Evolutionary conservation across 2,329 filamentous ascomycete genomes (phyloP).

Genomic region (Fusarium torulosum): DNA sequence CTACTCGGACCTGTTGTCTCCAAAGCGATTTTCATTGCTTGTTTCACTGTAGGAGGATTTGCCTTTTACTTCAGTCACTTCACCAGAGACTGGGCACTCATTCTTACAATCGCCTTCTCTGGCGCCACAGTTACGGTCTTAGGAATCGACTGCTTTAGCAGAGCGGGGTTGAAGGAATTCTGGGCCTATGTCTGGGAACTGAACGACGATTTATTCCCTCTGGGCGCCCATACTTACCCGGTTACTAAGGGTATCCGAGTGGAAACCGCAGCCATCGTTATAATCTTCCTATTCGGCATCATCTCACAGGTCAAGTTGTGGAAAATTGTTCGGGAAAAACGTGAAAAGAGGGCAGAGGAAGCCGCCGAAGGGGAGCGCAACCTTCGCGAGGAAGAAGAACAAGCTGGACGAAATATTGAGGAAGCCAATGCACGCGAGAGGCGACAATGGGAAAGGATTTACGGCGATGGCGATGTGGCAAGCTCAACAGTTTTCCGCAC

Average conservation of each 20-base stretch:
- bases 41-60: slow-evolving; percentile 76
- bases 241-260: slow-evolving; percentile 88
- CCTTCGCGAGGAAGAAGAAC: slow-evolving; percentile 75
- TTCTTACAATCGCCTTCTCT: slow-evolving; percentile 80
- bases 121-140: slow-evolving; percentile 84
- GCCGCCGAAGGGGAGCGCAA: slow-evolving; percentile 64
- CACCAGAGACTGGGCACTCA: slow-evolving; percentile 83
- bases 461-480: slow-evolving; percentile 69
- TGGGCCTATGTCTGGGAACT: slow-evolving; percentile 93
- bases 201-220: slow-evolving; percentile 83
- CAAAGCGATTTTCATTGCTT: slow-evolving; percentile 81
- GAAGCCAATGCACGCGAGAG: slow-evolving; percentile 71
- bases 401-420: slow-evolving; percentile 75
- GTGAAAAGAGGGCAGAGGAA: slow-evolving; percentile 65
- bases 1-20: slow-evolving; percentile 72
- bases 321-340: slow-evolving; percentile 78
- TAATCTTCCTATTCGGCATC: slow-evolving; percentile 80
- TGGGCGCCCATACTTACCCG: slow-evolving; percentile 82
- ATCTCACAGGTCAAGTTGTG: slow-evolving; percentile 89
- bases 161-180: slow-evolving; percentile 94
- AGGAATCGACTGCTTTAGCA: slow-evolving; percentile 90
- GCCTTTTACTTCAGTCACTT: slow-evolving; percentile 82
- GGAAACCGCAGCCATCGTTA: slow-evolving; percentile 81
- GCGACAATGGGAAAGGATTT: slow-evolving; percentile 80
- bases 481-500: slow-evolving; percentile 57